Evolutionary conservation across 805 yeast genomes (phyloP), one percentile per base, ranked within the genome.

Genomic region (Barnettozyma sp.): DNA sequence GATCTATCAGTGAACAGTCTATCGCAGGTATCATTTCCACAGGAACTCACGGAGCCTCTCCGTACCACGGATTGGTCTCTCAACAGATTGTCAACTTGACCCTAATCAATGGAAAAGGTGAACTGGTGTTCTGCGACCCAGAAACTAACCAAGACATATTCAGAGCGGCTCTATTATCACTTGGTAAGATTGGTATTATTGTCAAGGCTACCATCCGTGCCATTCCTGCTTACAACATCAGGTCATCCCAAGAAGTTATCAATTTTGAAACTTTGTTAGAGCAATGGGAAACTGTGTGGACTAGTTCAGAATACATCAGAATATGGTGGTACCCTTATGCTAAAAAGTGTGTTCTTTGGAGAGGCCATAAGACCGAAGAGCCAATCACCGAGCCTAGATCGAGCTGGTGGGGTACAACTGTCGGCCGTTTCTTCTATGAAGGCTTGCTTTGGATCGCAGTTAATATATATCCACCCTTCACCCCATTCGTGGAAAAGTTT

Each of bases 291-390:
- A 66, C 68, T 11, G 59, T 90, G 30, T 90, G 97, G 95, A 74
- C 83, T 4, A 77, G 85, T 31, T 71, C 86, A n/a, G 98, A 90
- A 61, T 90, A 77, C 53, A 81, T 87, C 30, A 75, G 97, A 45
- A 75, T 87, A 33, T 90, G 97, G 97, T 92, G 97, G 97, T 92
- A 82, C 59, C 97, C 98, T 2, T 92, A 90, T 58, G 70, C 92
- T 13, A 73, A 76, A 34, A 81, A 81, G 52, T 84, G 95, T 65
- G 77, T 87, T 22, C 65, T 87, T 33, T 90, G 97, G 97, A 74
- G 94, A 54, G 97, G 95, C 25, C 63, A 73, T 17, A 85, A 85
- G 54, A 75, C 95, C 1, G 62, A 63, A 18, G 83, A 80, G 24
- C 71, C 79, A 1, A 60, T 74, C 30, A 70, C 82, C 5, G 65